Evolutionary conservation across 1,284 basidiomycete species (phyloP).

Genomic region (Dichomitus squalens): DNA sequence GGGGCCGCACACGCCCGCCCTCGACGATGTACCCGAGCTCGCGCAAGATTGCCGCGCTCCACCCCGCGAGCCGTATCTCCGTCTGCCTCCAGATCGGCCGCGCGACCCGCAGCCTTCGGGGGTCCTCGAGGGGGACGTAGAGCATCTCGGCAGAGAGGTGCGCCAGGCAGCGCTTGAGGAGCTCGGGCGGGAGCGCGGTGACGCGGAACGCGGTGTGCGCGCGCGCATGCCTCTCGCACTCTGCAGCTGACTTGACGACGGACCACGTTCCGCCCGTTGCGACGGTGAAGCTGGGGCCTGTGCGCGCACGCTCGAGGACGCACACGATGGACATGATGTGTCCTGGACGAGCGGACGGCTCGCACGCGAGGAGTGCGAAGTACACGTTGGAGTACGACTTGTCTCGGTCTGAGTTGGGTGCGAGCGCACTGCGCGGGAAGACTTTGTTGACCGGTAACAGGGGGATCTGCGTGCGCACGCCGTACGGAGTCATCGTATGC

Average conservation of each 20-base stretch:
- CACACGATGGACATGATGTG: slow-evolving; percentile 3
- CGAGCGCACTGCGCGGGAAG: background rate
- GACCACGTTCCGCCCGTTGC: background rate
- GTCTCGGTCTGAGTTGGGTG: background rate
- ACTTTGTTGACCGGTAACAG: background rate
- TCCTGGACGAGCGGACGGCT: background rate
- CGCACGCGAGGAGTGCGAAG: slow-evolving; percentile 2
- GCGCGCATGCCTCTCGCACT: background rate
- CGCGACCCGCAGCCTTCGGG: background rate
- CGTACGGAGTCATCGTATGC: background rate
- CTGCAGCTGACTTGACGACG: background rate
- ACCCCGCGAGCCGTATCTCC: background rate
- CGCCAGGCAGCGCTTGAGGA: background rate
- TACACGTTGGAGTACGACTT: background rate
- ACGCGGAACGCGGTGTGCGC: background rate
- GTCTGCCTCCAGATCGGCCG: background rate
- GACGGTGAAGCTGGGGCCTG: background rate
- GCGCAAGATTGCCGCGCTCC: background rate
- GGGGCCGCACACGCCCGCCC: background rate
- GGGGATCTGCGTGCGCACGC: background rate
- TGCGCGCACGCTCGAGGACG: background rate
- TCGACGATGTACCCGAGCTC: background rate
- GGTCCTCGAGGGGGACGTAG: background rate
- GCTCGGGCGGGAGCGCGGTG: slow-evolving; percentile 1
- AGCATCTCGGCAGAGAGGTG: background rate